Percentiles rank a stretch among this genome's conserved stretches.
Evolutionary conservation across 768 basidiomycete genomes (phyloP).

Genomic region (Gloeostereum incarnatum): DNA sequence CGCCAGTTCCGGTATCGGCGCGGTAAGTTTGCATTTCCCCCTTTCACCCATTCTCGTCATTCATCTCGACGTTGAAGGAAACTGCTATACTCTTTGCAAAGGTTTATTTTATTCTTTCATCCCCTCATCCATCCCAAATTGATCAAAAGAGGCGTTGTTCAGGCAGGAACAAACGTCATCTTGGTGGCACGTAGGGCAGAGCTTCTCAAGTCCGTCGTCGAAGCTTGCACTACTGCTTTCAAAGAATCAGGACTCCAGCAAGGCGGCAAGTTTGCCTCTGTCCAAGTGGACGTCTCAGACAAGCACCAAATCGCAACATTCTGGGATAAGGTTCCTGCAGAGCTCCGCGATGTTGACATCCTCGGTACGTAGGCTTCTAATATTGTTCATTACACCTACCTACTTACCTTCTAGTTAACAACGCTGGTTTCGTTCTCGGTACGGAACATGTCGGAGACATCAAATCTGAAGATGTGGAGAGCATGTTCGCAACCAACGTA

Average conservation of each 20-base stretch:
- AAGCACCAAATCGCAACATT: slow-evolving; percentile 60
- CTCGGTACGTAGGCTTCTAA: slow-evolving; percentile 48
- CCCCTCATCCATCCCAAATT: not conserved
- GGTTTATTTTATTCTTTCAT: slow-evolving; percentile 25
- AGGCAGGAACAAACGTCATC: slow-evolving; percentile 86
- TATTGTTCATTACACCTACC: not conserved
- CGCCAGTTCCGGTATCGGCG: slow-evolving; percentile 85
- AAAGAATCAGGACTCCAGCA: slow-evolving; percentile 60
- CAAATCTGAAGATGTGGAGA: slow-evolving; percentile 66
- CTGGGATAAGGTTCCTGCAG: slow-evolving; percentile 60
- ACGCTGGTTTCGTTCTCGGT: slow-evolving; percentile 87
- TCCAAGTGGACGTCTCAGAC: slow-evolving; percentile 78
- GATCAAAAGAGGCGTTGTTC: not conserved
- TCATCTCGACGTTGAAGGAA: slow-evolving; percentile 36
- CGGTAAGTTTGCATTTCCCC: slow-evolving; percentile 42
- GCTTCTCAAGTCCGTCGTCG: slow-evolving; percentile 59
- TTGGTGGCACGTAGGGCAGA: slow-evolving; percentile 75
- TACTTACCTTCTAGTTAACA: slow-evolving; percentile 31
- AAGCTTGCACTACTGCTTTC: slow-evolving; percentile 60
- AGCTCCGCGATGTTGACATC: slow-evolving; percentile 70
- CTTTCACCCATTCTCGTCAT: not conserved
- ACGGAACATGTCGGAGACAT: slow-evolving; percentile 81
- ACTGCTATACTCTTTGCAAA: slow-evolving; percentile 87
- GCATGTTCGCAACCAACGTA: slow-evolving; percentile 78
- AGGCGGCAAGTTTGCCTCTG: slow-evolving; percentile 68